phyloP scores from a whole-genome alignment of 2,329 filamentous ascomycete genomes.

The Fusarium sp. region DNA sequence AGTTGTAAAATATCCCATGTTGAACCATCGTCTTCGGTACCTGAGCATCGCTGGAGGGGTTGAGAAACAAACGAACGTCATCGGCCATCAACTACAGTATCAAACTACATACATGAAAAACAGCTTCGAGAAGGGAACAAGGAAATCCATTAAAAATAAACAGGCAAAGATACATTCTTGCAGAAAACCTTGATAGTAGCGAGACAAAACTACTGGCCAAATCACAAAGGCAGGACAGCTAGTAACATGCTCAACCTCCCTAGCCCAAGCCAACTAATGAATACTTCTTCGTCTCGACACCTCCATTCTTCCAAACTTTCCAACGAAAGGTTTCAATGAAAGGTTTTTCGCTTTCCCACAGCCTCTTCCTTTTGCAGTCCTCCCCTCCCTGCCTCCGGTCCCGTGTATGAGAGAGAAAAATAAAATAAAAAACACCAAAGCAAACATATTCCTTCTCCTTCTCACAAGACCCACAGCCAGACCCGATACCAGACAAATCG shows the following conservation, averaged over 20 bases:
- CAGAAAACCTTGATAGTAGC: slow-evolving; percentile 28
- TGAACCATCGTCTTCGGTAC: neutral
- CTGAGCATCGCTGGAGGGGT: neutral
- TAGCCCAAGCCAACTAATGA: neutral
- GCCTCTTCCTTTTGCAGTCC: slow-evolving; percentile 3
- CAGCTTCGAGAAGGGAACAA: slow-evolving; percentile 9
- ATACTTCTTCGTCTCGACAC: neutral
- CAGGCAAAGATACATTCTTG: slow-evolving; percentile 32
- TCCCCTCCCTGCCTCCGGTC: neutral
- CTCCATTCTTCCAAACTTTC: slow-evolving; percentile 5
- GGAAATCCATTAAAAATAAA: slow-evolving; percentile 27
- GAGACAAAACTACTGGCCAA: slow-evolving; percentile 19
- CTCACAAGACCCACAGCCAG: slow-evolving; percentile 33
- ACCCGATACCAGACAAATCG: slow-evolving; percentile 35
- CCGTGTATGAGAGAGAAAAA: slow-evolving; percentile 15
- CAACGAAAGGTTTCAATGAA: neutral
- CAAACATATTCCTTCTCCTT: slow-evolving; percentile 13
- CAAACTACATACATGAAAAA: neutral
- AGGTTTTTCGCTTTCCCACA: neutral
- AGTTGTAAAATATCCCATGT: neutral
- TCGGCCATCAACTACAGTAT: neutral
- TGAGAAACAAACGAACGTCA: neutral
- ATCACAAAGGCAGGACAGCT: slow-evolving; percentile 15
- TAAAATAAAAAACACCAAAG: slow-evolving; percentile 8
- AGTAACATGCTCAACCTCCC: slow-evolving; percentile 11